Evolutionary conservation across 306 rosid genomes (phyloP).

Genomic region (Citrullus colocynthis): DNA sequence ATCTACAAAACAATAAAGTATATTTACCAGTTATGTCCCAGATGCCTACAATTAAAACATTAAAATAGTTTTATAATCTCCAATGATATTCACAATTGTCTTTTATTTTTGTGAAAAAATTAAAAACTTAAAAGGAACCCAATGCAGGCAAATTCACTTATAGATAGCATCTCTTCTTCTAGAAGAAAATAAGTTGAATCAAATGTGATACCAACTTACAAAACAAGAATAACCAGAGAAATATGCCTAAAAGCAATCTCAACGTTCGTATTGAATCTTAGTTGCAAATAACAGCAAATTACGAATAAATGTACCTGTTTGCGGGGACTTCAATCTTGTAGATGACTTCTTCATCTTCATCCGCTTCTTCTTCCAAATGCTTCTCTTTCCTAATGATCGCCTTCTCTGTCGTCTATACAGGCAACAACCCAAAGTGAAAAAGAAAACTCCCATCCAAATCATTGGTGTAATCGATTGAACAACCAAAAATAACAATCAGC

Average conservation of each 20-base stretch:
- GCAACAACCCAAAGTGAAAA: neutral
- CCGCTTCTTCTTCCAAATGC: constrained; percentile 54
- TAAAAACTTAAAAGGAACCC: neutral
- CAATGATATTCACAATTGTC: neutral
- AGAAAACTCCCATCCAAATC: neutral
- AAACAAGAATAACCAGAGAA: neutral
- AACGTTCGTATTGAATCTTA: neutral
- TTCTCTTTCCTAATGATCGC: constrained; percentile 75
- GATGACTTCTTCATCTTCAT: constrained; percentile 44
- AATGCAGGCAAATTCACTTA: neutral
- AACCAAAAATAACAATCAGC: neutral
- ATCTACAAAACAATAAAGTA: constrained; percentile 25
- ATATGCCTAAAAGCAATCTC: neutral
- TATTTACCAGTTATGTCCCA: neutral
- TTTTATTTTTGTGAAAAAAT: neutral
- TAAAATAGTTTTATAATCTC: neutral
- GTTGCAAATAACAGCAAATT: neutral
- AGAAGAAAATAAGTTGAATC: neutral
- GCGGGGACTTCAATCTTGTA: constrained; percentile 84
- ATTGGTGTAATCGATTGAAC: neutral
- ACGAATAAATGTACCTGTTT: constrained; percentile 35
- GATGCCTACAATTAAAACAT: neutral
- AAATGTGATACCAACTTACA: neutral
- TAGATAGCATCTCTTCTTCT: neutral
- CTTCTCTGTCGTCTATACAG: constrained; percentile 63